Conservation (phyloP, 805 yeast genomes). For the Candida coquimbonensis region DNA sequence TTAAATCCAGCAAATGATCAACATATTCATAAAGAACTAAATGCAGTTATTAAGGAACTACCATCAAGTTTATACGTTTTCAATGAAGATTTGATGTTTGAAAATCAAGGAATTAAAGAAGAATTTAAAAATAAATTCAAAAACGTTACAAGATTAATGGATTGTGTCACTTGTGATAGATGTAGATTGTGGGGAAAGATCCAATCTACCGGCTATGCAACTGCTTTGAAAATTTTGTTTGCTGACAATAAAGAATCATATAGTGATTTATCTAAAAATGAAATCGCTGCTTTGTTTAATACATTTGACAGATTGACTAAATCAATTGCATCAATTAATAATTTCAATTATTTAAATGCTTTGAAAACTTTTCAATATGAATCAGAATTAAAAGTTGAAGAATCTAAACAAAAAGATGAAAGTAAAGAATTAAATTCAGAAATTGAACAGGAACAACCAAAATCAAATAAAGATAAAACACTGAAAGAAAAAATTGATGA, state of each 20-base stretch:
- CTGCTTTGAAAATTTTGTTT: conserved; percentile 84
- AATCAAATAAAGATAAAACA: conserved; percentile 1
- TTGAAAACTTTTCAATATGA: too few species aligned
- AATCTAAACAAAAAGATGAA: conserved; percentile 2
- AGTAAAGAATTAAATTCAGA: background rate
- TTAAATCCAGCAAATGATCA: conserved; percentile 33
- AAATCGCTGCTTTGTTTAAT: conserved; percentile 83
- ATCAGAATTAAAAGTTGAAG: conserved; percentile 1
- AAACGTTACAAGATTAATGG: conserved; percentile 91
- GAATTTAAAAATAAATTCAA: conserved; percentile 83
- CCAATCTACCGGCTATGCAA: conserved; percentile 96
- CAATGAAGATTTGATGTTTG: conserved; percentile 44
- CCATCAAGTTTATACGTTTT: conserved; percentile 30
- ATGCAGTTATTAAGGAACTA: conserved; percentile 17
- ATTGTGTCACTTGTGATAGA: conserved; percentile 97
- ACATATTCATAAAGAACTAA: conserved; percentile 37
- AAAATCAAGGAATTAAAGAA: conserved; percentile 57
- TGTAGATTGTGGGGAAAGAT: conserved; percentile 98
- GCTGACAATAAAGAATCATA: conserved; percentile 50
- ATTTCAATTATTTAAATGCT: conserved; percentile 53
- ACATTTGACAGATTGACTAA: conserved; percentile 90
- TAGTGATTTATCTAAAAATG: conserved; percentile 60
- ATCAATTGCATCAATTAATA: conserved; percentile 66
- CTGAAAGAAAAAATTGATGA: conserved; percentile 38
- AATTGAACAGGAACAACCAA: background rate